Conservation (phyloP, 108 stramenopile species). For the Stephanodiscus triporus region DNA sequence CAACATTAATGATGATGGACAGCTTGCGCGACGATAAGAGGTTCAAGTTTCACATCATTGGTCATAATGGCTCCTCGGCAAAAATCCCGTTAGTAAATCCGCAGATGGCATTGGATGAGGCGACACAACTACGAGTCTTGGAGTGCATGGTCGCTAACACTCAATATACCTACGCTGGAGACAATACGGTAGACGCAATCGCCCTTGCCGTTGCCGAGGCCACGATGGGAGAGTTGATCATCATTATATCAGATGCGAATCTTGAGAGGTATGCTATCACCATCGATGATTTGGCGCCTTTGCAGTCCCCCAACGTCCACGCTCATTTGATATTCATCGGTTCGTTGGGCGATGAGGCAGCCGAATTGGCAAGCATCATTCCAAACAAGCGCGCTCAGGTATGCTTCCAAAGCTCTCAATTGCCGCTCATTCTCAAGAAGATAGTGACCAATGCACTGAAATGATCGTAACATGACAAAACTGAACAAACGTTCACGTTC, state of each 20-base stretch:
- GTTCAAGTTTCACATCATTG: conserved; percentile 72
- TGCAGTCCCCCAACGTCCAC: conserved; percentile 54
- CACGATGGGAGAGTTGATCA: conserved; percentile 55
- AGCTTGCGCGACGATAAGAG: conserved; percentile 61
- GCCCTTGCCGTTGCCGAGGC: conserved; percentile 59
- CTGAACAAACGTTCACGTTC: neutral
- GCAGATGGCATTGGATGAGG: conserved; percentile 57
- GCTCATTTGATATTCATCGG: conserved; percentile 75
- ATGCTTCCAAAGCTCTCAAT: conserved; percentile 63
- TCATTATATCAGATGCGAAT: conserved; percentile 89
- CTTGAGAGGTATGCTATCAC: conserved; percentile 82
- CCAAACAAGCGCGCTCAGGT: conserved; percentile 66
- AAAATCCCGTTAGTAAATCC: conserved; percentile 66
- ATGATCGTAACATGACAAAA: neutral
- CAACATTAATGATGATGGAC: conserved; percentile 89
- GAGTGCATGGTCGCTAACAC: conserved; percentile 89
- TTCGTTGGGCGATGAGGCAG: conserved; percentile 71
- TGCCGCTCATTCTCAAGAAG: conserved; percentile 63
- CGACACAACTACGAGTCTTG: conserved; percentile 65
- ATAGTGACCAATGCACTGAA: conserved; percentile 56
- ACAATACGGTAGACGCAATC: conserved; percentile 88
- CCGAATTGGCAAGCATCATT: conserved; percentile 43
- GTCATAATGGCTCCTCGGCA: conserved; percentile 75
- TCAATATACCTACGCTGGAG: conserved; percentile 85
- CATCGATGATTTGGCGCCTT: conserved; percentile 51